A percentile compares a stretch with the other conserved stretches of the same genome.
Evolutionary conservation across 2,329 filamentous ascomycete species (phyloP).

Genomic region (Coleophoma crateriformis): DNA sequence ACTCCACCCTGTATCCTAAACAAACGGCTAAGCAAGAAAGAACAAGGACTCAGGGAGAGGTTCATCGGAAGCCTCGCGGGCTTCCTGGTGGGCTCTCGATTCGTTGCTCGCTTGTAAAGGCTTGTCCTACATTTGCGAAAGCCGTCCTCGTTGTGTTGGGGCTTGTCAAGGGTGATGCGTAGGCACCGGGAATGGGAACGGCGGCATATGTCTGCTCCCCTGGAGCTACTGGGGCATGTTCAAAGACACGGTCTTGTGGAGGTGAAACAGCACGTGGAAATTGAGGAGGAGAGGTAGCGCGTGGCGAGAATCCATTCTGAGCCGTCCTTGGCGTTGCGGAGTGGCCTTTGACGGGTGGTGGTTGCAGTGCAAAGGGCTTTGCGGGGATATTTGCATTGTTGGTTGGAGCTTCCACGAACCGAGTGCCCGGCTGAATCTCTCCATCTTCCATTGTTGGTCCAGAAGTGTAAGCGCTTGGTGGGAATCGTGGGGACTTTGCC

Average conservation of each 20-base stretch:
- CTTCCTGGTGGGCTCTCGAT: slow-evolving; percentile 25
- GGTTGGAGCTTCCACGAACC: slow-evolving; percentile 51
- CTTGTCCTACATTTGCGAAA: slow-evolving; percentile 21
- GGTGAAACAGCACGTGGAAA: slow-evolving; percentile 9
- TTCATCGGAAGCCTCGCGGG: slow-evolving; percentile 20
- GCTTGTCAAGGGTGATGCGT: slow-evolving; percentile 52
- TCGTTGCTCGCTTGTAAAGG: slow-evolving; percentile 22
- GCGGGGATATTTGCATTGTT: slow-evolving; percentile 53
- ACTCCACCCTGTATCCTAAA: no score
- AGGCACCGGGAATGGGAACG: slow-evolving; percentile 86
- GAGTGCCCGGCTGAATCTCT: slow-evolving; percentile 39
- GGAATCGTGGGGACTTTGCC: slow-evolving; percentile 47
- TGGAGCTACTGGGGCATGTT: slow-evolving; percentile 64
- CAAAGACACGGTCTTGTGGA: slow-evolving; percentile 36
- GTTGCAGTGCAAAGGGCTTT: slow-evolving; percentile 77
- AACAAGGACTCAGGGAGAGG: neutral
- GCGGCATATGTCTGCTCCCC: slow-evolving; percentile 80
- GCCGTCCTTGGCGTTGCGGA: slow-evolving; percentile 67
- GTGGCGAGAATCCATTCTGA: slow-evolving; percentile 54
- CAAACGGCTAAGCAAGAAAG: no score
- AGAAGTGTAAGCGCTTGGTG: slow-evolving; percentile 49
- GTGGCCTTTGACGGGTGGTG: slow-evolving; percentile 75
- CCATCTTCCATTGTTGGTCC: slow-evolving; percentile 46
- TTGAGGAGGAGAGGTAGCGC: no score
- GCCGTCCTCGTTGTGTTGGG: slow-evolving; percentile 35